Conservation (phyloP, 768 basidiomycete genomes). For the Suillus sp. region DNA sequence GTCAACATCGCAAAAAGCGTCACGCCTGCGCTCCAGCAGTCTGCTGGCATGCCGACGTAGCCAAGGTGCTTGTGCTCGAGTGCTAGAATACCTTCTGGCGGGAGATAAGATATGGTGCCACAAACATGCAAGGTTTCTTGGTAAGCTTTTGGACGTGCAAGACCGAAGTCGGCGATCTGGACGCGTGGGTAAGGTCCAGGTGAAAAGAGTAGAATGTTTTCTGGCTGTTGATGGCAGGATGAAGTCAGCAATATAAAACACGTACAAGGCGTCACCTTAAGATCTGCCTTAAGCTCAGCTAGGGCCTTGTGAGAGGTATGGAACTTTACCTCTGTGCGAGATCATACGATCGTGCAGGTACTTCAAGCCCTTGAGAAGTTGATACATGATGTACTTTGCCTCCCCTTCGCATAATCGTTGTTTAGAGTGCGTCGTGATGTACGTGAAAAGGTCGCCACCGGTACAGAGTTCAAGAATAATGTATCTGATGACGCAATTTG, state of each 20-base stretch:
- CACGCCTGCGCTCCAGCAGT: conserved; percentile 88
- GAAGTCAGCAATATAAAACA: neutral
- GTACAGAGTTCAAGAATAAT: conserved; percentile 87
- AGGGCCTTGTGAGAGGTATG: conserved; percentile 6
- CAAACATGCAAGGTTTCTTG: conserved; percentile 86
- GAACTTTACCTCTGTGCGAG: conserved; percentile 70
- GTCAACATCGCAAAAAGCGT: conserved; percentile 82
- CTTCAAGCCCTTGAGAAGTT: conserved; percentile 67
- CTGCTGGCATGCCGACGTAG: conserved; percentile 82
- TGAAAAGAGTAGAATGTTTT: conserved; percentile 76
- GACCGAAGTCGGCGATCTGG: conserved; percentile 84
- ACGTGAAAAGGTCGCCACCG: conserved; percentile 86
- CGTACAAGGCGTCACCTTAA: conserved; percentile 50
- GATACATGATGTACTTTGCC: conserved; percentile 82
- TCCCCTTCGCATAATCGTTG: conserved; percentile 73
- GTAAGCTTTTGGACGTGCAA: conserved; percentile 75
- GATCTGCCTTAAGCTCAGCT: conserved; percentile 42
- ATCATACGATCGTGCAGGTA: conserved; percentile 74
- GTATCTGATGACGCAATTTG: conserved; percentile 45
- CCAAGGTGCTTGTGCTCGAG: conserved; percentile 73
- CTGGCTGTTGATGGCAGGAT: conserved; percentile 52
- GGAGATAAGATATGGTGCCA: conserved; percentile 85
- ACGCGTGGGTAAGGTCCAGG: conserved; percentile 88
- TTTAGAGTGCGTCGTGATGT: conserved; percentile 65
- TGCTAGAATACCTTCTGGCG: conserved; percentile 82